Conservation (phyloP, 1,139 yeast species). For the Zygoascus sp. region DNA sequence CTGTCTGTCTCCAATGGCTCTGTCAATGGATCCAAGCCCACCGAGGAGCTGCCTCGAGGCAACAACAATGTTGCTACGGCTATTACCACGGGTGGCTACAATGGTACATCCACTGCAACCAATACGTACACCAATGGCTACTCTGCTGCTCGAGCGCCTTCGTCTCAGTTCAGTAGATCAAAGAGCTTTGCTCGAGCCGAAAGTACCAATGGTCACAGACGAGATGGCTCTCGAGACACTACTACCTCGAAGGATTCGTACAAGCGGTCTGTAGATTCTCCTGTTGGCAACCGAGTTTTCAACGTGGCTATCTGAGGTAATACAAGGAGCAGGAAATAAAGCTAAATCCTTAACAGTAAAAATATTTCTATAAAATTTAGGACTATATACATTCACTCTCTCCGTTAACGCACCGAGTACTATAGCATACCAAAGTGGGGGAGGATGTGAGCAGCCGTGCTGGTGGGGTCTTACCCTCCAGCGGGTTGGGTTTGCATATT, state of each 20-base stretch:
- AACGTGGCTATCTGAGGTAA: not conserved
- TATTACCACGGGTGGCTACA: not conserved
- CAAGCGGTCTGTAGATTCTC: constrained; percentile 1
- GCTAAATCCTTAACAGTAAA: not conserved
- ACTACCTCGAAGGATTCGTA: not conserved
- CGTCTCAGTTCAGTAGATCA: not conserved
- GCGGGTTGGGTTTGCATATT: not conserved
- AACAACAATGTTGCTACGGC: not conserved
- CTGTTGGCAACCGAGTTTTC: not conserved
- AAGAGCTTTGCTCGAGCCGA: constrained; percentile 1
- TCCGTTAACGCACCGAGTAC: no score
- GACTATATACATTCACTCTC: no score
- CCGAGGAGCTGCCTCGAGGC: not conserved
- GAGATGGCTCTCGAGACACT: not conserved
- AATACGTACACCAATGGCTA: constrained; percentile 2
- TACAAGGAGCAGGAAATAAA: not conserved
- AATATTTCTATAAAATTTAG: no score
- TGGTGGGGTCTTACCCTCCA: not conserved
- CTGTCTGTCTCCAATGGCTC: not conserved
- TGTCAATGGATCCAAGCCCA: not conserved
- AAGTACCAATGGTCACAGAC: not conserved
- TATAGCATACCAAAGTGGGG: no score
- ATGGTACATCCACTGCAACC: not conserved
- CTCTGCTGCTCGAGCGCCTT: not conserved
- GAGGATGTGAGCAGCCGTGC: no score